These are phyloP conservation scores for Leucocoprinus birnbaumii DNA, from an alignment of 768 basidiomycete species.

Conservation along the genomic window DNA sequence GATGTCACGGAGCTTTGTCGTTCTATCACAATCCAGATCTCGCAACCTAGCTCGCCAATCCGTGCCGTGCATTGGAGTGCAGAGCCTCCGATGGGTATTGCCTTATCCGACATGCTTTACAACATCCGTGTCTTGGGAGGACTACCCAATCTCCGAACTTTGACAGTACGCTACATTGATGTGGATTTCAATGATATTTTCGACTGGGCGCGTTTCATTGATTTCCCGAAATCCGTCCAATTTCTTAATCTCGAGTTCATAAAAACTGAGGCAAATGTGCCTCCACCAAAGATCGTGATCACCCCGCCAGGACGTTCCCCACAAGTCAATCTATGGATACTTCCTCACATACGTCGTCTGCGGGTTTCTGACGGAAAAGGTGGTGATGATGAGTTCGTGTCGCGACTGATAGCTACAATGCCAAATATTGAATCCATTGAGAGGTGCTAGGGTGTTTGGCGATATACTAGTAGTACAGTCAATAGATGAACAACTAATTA, in stretches of 20 bases:
- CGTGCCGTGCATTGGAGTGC: not conserved
- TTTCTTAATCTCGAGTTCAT: constrained; percentile 17
- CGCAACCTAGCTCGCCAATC: not conserved
- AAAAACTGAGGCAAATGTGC: not conserved
- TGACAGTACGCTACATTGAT: constrained; percentile 19
- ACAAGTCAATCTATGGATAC: not conserved
- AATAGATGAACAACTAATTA: not conserved
- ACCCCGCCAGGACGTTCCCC: not conserved
- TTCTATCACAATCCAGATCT: constrained; percentile 12
- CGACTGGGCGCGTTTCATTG: constrained; percentile 16
- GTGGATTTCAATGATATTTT: constrained; percentile 20
- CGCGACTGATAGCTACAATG: not conserved
- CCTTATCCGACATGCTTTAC: constrained; percentile 20
- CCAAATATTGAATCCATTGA: constrained; percentile 3
- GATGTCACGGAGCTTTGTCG: constrained; percentile 3
- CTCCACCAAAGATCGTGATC: constrained; percentile 2
- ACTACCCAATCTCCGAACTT: constrained; percentile 19
- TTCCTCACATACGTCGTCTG: constrained; percentile 10
- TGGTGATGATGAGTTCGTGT: constrained; percentile 9
- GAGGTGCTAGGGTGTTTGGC: not conserved
- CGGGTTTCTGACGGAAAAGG: constrained; percentile 10
- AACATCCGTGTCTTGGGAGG: constrained; percentile 14
- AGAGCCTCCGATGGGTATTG: constrained; percentile 15
- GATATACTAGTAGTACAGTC: not conserved
- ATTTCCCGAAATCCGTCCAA: constrained; percentile 18